A percentile compares a stretch with the other conserved stretches of the same genome.
phyloP scores from a whole-genome alignment of 371 early-diverging fungal genomes.

The Mortierella sp. region DNA sequence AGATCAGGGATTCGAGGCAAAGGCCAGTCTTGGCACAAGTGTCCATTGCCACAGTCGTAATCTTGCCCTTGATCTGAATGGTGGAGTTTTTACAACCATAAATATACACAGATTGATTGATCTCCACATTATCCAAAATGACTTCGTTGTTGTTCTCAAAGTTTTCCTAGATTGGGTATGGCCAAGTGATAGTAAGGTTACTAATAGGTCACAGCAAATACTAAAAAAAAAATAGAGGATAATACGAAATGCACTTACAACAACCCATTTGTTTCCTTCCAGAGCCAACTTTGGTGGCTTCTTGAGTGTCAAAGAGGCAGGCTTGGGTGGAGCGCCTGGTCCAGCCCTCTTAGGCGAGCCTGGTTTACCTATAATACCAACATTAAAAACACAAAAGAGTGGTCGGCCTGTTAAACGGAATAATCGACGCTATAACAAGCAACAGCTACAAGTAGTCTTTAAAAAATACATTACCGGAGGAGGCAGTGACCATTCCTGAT shows the following conservation, averaged over 20 bases:
- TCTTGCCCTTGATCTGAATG: slow-evolving; percentile 91
- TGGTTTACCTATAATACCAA: slow-evolving; percentile 33
- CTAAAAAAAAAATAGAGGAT: not conserved
- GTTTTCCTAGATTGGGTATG: slow-evolving; percentile 68
- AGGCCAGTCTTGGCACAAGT: slow-evolving; percentile 91
- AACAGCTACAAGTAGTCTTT: not conserved
- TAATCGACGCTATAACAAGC: not conserved
- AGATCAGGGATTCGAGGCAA: slow-evolving; percentile 86
- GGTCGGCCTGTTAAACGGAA: not conserved
- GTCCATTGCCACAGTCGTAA: slow-evolving; percentile 89
- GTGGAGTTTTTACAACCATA: slow-evolving; percentile 92
- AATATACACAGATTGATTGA: slow-evolving; percentile 93
- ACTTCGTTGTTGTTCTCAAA: slow-evolving; percentile 82
- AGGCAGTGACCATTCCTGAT: slow-evolving; percentile 63
- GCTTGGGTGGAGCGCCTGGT: slow-evolving; percentile 74
- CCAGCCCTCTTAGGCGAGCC: slow-evolving; percentile 66
- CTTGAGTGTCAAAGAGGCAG: slow-evolving; percentile 74
- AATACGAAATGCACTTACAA: slow-evolving; percentile 58
- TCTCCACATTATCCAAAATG: slow-evolving; percentile 82
- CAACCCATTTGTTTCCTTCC: slow-evolving; percentile 94
- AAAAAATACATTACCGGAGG: slow-evolving; percentile 30
- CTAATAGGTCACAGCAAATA: not conserved
- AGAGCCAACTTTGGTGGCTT: slow-evolving; percentile 86
- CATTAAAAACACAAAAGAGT: not conserved
- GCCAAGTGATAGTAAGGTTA: not conserved